Evolutionary conservation across 1,284 basidiomycete species (phyloP).

Genomic region (Apiotrichum montevideense): DNA sequence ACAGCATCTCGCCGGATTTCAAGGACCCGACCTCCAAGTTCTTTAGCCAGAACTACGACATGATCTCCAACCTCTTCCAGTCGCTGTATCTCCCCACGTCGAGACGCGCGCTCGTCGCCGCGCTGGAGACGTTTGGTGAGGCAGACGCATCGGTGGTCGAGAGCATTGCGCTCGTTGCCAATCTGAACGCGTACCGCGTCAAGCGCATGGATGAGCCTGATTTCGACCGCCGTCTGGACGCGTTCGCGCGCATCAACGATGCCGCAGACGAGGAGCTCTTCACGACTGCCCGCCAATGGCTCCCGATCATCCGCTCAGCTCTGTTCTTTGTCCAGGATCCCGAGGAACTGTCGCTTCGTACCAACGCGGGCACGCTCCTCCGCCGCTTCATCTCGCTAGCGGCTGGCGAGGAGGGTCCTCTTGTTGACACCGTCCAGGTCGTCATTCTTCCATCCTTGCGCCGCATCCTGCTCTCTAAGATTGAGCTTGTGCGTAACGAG

Average conservation of each 20-base stretch:
- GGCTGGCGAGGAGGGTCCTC: constrained; percentile 50
- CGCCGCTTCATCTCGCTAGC: constrained; percentile 67
- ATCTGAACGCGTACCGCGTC: constrained; percentile 78
- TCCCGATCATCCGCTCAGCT: constrained; percentile 76
- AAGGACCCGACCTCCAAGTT: constrained; percentile 52
- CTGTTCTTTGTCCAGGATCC: constrained; percentile 84
- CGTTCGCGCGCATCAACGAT: constrained; percentile 67
- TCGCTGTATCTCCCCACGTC: constrained; percentile 63
- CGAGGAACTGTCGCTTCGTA: constrained; percentile 80
- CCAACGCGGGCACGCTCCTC: constrained; percentile 70
- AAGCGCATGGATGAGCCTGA: constrained; percentile 86
- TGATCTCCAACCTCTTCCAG: constrained; percentile 70
- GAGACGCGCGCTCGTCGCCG: constrained; percentile 60
- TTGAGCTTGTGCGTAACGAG: constrained; percentile 85
- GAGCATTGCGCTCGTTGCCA: constrained; percentile 57
- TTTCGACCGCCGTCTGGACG: constrained; percentile 76
- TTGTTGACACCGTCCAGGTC: constrained; percentile 55
- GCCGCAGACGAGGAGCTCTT: constrained; percentile 47
- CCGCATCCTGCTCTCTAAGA: constrained; percentile 69
- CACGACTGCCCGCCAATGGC: constrained; percentile 53
- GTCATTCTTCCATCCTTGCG: constrained; percentile 77
- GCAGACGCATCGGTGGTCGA: constrained; percentile 53
- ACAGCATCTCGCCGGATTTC: constrained; percentile 67
- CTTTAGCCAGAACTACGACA: constrained; percentile 58
- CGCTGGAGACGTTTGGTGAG: constrained; percentile 58